Base-by-base conservation (phyloP, 495 filamentous ascomycete species). In the Aspergillus mulundensis region DNA sequence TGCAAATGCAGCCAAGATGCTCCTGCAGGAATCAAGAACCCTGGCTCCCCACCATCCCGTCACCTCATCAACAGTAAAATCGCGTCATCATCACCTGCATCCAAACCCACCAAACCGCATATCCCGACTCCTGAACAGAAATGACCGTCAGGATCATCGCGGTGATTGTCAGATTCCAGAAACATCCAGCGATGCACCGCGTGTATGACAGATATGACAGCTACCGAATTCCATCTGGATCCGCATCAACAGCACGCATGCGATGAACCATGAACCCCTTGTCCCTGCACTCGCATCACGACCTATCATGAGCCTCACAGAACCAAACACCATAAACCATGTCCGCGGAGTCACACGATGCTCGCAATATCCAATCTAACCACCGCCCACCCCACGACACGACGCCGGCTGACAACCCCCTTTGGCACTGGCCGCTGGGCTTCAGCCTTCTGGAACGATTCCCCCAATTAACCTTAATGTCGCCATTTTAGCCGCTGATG, bases 1-100 rank as follows among this genome's bases (percentile, higher is more conserved):
- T 14, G n/a, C 44, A 36, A 11, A 7, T 49, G 30, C 46, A 30
- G 44, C 46, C n/a, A 38, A 20, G 42, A 5, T 23, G 19, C 28
- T 10, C 2, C 32, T 36, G 32, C 32, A 36, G 32, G 32, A 36
- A 36, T 36, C 32, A 39, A 11, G 28, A 40, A 46, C 43, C 50
- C 40, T 56, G 47, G 52, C 50, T 59, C 44, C 43, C 43, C 50
- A 47, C 40, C 42, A 43, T 50, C 19, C 44, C 40, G 54, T 58
- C 60, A 61, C 65, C 67, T 65, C 62, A 72, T 73, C 60, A 30
- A 62, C 66, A 67, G 68, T 68, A 63, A 66, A 67, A 73, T 73
- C 65, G 66, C 70, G 68, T 67, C 71, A 71, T 71, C 54, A 48
- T 66, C 66, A 62, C 20, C 16, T 57, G 23, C 36, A 32, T 39